A percentile compares a stretch with the other conserved stretches of the same genome.
Evolutionary conservation across 1,139 yeast genomes (phyloP).

Genomic region (Candida dubliniensis): DNA sequence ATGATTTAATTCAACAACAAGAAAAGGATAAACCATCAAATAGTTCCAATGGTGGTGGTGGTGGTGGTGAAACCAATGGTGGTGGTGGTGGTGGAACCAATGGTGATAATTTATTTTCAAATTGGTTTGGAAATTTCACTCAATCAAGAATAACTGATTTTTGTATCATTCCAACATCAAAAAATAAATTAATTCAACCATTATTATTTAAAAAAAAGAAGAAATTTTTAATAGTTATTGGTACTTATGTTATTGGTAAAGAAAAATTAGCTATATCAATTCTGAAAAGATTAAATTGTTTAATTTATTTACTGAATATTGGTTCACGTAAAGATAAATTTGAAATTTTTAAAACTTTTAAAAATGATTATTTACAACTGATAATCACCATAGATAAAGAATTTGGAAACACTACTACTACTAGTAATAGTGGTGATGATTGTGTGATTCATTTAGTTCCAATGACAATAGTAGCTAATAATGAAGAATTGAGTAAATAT

Average conservation of each 20-base stretch:
- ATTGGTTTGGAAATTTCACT: slow-evolving; percentile 39
- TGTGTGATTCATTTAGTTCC: slow-evolving; percentile 74
- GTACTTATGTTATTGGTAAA: slow-evolving; percentile 90
- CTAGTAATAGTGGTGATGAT: slow-evolving; percentile 39
- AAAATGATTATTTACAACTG: slow-evolving; percentile 32
- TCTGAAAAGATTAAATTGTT: slow-evolving; percentile 53
- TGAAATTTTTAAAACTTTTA: slow-evolving; percentile 37
- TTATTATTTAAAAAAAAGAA: slow-evolving; percentile 32
- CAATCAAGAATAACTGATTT: slow-evolving; percentile 50
- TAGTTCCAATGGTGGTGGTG: too few species aligned
- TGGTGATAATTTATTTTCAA: slow-evolving; percentile 25
- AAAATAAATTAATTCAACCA: neutral
- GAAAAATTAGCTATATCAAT: slow-evolving; percentile 76
- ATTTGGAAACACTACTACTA: slow-evolving; percentile 18
- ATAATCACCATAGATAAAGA: slow-evolving; percentile 31
- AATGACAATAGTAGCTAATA: slow-evolving; percentile 46
- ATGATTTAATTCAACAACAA: slow-evolving; percentile 30
- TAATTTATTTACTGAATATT: slow-evolving; percentile 52
- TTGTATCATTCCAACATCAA: slow-evolving; percentile 14
- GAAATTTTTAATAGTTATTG: slow-evolving; percentile 66
- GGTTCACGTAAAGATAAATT: slow-evolving; percentile 50
- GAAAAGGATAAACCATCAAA: too few species aligned
- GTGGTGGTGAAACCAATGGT: too few species aligned
- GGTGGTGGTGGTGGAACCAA: too few species aligned
- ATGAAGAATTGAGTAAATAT: slow-evolving; percentile 46